These are phyloP conservation scores for Diutina siamensis DNA, from an alignment of 1,139 yeast species.

Conservation along the genomic window DNA sequence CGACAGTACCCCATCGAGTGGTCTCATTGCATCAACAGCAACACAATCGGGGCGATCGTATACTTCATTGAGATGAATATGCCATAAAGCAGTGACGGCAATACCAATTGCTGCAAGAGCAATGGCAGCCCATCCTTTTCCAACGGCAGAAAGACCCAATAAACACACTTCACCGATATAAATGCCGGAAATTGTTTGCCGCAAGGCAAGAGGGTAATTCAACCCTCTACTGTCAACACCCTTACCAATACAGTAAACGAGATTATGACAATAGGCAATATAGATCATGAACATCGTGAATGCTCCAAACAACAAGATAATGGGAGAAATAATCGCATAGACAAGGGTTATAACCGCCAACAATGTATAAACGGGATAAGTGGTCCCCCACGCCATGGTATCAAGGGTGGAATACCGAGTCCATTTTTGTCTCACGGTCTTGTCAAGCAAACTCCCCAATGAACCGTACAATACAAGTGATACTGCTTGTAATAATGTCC, in stretches of 20 bases:
- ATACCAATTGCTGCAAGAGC: constrained; percentile 60
- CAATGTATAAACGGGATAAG: constrained; percentile 75
- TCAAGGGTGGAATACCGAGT: constrained; percentile 53
- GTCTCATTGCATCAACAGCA: constrained; percentile 60
- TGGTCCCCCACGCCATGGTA: constrained; percentile 73
- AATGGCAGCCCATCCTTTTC: constrained; percentile 93
- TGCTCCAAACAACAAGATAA: constrained; percentile 54
- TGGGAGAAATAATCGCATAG: constrained; percentile 48
- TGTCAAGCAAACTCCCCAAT: constrained; percentile 59
- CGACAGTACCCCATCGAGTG: constrained; percentile 55
- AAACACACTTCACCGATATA: constrained; percentile 81
- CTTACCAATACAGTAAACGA: constrained; percentile 54
- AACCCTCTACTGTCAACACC: constrained; percentile 71
- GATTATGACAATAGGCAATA: constrained; percentile 69
- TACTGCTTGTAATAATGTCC: constrained; percentile 67
- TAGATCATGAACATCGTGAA: constrained; percentile 62
- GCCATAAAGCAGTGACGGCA: constrained; percentile 54
- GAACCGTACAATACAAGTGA: constrained; percentile 60
- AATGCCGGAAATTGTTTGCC: constrained; percentile 79
- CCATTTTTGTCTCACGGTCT: constrained; percentile 84
- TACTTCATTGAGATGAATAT: constrained; percentile 47
- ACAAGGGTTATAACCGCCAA: constrained; percentile 72
- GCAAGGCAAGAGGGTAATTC: constrained; percentile 78
- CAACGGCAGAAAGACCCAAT: constrained; percentile 76
- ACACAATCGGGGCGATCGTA: constrained; percentile 48